Percentiles rank a stretch among this genome's conserved stretches.
Conservation (phyloP, 306 rosid species). For the Vigna nakashimae region DNA sequence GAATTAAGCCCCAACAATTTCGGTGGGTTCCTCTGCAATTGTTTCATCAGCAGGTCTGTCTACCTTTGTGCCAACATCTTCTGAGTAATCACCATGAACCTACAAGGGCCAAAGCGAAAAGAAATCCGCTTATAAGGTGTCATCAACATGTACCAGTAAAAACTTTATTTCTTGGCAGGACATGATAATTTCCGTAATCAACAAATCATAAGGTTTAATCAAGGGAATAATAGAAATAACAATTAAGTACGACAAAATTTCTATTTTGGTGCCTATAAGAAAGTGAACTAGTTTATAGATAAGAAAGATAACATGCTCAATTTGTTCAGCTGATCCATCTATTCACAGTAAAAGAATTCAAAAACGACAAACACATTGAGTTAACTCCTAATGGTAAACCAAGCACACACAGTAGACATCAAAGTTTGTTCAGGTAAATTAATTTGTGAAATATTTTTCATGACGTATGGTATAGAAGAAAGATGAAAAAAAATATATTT, state of each 20-base stretch:
- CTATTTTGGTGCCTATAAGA: background rate
- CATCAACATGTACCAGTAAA: background rate
- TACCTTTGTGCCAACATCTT: constrained; percentile 82
- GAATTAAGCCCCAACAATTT: constrained; percentile 78
- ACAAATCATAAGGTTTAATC: background rate
- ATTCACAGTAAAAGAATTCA: too few relatives aligned
- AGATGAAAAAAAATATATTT: too few relatives aligned
- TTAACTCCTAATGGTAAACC: background rate
- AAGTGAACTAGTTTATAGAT: too few relatives aligned
- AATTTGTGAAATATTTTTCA: background rate
- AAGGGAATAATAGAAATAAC: background rate
- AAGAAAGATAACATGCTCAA: too few relatives aligned
- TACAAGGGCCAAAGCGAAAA: constrained; percentile 34
- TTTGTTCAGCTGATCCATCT: too few relatives aligned
- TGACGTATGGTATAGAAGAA: too few relatives aligned
- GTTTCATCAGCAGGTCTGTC: constrained; percentile 87
- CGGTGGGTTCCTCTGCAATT: constrained; percentile 59
- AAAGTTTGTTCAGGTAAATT: background rate
- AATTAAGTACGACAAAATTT: background rate
- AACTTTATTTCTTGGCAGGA: background rate
- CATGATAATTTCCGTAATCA: background rate
- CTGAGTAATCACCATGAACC: constrained; percentile 87
- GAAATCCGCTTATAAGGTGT: background rate
- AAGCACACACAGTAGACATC: background rate
- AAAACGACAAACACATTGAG: background rate